Base-by-base conservation (phyloP, 345 rosid species). In the Noccaea bulbosa region DNA sequence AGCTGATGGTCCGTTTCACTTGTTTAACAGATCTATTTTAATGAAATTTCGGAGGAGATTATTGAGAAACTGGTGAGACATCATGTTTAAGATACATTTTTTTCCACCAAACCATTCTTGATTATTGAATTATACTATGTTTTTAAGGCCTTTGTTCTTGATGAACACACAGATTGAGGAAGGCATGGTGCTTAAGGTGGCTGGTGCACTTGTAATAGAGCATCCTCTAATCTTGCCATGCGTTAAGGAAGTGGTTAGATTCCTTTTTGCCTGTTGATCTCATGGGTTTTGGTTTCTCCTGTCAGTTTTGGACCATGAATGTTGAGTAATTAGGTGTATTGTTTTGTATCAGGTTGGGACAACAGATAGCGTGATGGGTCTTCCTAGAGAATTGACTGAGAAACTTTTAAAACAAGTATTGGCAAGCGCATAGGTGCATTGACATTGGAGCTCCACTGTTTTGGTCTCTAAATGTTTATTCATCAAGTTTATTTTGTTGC, bases 311-410 rank as follows among this genome's bases (percentile, higher is more conserved):
- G 57, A 44, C 15, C 15, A 65, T 67, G 56, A 55, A 35, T 39
- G 11, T 56, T 55, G 46, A 60, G 1, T 10, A n/a, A n/a, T 2
- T 5, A 2, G 16, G 2, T 45, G 12, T 62, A 8, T 47, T 68
- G 32, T 43, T 22, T 22, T 49, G 63, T 35, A 80, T 71, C 93
- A 93, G 97, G 85, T 81, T 24, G 97, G 98, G 66, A 86, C 93
- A 35, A 88, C 86, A 1, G 98, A 93, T 76, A 90, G 98, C 9
- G 92, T 93, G 79, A 93, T 88, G 97, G 96, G 96, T 76, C 93
- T 93, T 30, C 87, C 98, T 0, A 90, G 84, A 83, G 85, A 82
- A 53, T 82, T 87, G 17, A 81, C 90, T 0, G 73, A 87, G 69
- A 90, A 83, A 77, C 90, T 90, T 60, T 41, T 87, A 7, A 82